Evolutionary conservation across 2,329 filamentous ascomycete species (phyloP), one percentile per base, ranked within the genome.

Genomic region (Knufia petricola): DNA sequence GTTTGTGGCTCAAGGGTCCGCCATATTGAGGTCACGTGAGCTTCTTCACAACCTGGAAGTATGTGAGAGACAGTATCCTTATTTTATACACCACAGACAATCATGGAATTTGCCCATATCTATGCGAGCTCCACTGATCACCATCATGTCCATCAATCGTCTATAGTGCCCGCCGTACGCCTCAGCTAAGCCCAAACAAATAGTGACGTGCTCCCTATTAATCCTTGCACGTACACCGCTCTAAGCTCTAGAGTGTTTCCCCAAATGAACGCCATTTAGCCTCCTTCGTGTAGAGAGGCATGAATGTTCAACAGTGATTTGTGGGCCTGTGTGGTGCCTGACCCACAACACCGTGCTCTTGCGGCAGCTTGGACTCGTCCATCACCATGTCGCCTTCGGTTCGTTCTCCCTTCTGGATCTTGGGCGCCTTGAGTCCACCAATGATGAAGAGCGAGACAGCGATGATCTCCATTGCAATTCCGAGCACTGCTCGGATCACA

Each of bases 401-500:
- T 9, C 13, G 4, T 42, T 39, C 4, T 24, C 20, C 23, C 28
- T 30, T 28, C 10, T 17, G 19, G 28, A 47, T 47, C 30, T 47
- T 47, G 19, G 44, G 44, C 10, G 44, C 32, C n/a, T 38, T 15
- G 8, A 67, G 52, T 1, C 65, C 63, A 8, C 59, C 53, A n/a
- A 54, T 59, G n/a, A 69, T 57, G 32, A 60, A 69, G 31, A 72
- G 63, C 3, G 65, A 38, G 2, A 75, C 66, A 17, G 74, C 65
- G 6, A 68, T 57, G 32, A 77, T 66, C 60, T 79, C 75, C 63
- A 74, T 70, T 20, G 77, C 50, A 4, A 76, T 62, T 3, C 68
- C 64, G 66, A 77, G 71, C 34, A 69, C 66, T 6, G 76, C 58
- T 13, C 67, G 52, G 19, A 74, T 62, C 1, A 65, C 66, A 23